Percentiles rank a stretch among this genome's conserved stretches.
Conservation (phyloP, 129 eudicot species). For the Artemisia annua region DNA sequence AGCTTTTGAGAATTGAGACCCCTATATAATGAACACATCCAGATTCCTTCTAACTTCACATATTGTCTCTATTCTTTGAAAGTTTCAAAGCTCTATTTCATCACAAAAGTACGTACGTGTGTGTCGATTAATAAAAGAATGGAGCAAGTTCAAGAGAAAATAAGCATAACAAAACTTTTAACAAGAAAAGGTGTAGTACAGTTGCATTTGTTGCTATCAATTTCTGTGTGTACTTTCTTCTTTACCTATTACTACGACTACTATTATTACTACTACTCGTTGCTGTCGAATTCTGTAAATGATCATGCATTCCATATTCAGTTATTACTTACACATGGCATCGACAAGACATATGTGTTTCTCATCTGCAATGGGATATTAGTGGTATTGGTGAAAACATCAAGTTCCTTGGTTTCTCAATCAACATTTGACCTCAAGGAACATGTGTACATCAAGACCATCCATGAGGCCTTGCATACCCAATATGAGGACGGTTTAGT, state of each 20-base stretch:
- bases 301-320: neutral
- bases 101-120: neutral
- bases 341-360: conserved; percentile 24
- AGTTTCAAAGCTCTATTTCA: neutral
- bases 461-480: conserved; percentile 28
- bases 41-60: conserved; percentile 1
- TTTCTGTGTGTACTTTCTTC: neutral
- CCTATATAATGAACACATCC: conserved; percentile 17
- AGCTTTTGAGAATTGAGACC: conserved; percentile 4
- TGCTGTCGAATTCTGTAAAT: conserved; percentile 1
- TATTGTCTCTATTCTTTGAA: neutral
- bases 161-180: conserved; percentile 2
- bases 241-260: conserved; percentile 6
- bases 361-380: conserved; percentile 33
- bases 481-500: conserved; percentile 1
- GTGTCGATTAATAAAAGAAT: neutral
- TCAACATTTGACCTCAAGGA: conserved; percentile 29
- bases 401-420: conserved; percentile 25
- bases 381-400: conserved; percentile 25
- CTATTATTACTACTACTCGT: neutral
- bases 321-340: conserved; percentile 12
- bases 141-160: conserved; percentile 29
- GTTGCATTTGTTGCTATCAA: conserved; percentile 5
- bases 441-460: conserved; percentile 27
- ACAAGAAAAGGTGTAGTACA: conserved; percentile 20